These are phyloP conservation scores for Yamadazyma philogaea DNA, from an alignment of 805 yeast genomes.

Conservation along the genomic window DNA sequence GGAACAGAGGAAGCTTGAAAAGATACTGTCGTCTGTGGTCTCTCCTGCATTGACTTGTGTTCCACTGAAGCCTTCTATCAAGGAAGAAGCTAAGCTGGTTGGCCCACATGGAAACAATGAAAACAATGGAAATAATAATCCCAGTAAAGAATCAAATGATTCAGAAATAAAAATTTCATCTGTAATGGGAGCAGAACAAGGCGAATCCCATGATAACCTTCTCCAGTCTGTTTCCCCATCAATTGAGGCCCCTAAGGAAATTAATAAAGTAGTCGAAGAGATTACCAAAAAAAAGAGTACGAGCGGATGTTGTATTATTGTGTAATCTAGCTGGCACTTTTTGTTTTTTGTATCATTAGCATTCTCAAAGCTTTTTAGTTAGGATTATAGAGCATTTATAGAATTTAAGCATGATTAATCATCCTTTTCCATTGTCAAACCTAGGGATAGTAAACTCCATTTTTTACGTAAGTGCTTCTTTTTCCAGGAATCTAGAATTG, in stretches of 20 bases:
- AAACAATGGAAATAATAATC: neutral
- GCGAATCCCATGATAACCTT: too few species aligned
- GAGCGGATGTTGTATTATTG: constrained; percentile 19
- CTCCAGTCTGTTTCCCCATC: neutral
- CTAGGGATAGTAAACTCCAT: too few species aligned
- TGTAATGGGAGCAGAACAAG: too few species aligned
- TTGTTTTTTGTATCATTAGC: neutral
- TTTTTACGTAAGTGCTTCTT: too few species aligned
- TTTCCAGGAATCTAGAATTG: too few species aligned
- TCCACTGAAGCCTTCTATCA: neutral
- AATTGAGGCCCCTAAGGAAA: neutral
- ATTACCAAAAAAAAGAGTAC: constrained; percentile 2
- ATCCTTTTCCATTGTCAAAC: too few species aligned
- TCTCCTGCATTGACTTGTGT: constrained; percentile 1
- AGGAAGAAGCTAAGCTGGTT: neutral
- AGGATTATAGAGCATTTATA: constrained; percentile 3
- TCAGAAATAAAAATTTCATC: too few species aligned
- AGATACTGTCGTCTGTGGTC: constrained; percentile 1
- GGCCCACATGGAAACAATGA: neutral
- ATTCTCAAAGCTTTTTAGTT: neutral
- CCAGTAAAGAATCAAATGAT: too few species aligned
- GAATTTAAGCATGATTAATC: neutral
- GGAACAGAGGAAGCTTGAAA: neutral
- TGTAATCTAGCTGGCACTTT: constrained; percentile 7
- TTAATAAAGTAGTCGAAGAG: neutral